These are phyloP conservation scores for Penicillium rolfsii DNA, from an alignment of 2,329 filamentous ascomycete genomes.

Conservation along the genomic window DNA sequence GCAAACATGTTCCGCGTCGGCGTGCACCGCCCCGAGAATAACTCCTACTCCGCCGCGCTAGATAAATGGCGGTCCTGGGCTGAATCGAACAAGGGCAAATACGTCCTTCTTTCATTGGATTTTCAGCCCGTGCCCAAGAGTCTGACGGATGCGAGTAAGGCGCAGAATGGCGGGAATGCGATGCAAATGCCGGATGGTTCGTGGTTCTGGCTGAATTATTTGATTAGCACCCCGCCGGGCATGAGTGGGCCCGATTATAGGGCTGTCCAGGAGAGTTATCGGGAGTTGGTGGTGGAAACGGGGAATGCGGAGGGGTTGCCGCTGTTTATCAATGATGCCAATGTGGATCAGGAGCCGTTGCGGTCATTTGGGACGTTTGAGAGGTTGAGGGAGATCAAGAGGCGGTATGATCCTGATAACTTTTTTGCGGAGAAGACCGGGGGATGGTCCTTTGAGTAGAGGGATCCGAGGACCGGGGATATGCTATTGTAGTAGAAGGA, in stretches of 20 bases:
- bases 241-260: constrained; percentile 32
- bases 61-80: constrained; percentile 37
- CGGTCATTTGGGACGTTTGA: constrained; percentile 37
- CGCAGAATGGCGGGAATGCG: constrained; percentile 36
- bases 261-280: constrained; percentile 36
- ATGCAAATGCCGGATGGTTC: constrained; percentile 43
- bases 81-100: constrained; percentile 36
- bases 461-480: background rate
- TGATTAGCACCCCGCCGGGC: constrained; percentile 30
- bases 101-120: constrained; percentile 32
- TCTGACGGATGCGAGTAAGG: constrained; percentile 38
- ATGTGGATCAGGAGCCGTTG: constrained; percentile 31
- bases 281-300: constrained; percentile 34
- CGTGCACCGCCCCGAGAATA: constrained; percentile 34
- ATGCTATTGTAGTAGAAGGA: background rate
- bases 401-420: constrained; percentile 44
- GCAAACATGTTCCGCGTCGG: constrained; percentile 42
- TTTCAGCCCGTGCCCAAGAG: constrained; percentile 37
- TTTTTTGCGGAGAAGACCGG: constrained; percentile 35
- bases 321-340: constrained; percentile 42
- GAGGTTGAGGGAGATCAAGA: constrained; percentile 44
- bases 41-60: constrained; percentile 27
- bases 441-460: constrained; percentile 33
- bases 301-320: constrained; percentile 33
- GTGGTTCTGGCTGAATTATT: constrained; percentile 39